A percentile compares a stretch with the other conserved stretches of the same genome.
Evolutionary conservation across 2,329 filamentous ascomycete species (phyloP).

Genomic region (Penicillium fuscoglaucum): DNA sequence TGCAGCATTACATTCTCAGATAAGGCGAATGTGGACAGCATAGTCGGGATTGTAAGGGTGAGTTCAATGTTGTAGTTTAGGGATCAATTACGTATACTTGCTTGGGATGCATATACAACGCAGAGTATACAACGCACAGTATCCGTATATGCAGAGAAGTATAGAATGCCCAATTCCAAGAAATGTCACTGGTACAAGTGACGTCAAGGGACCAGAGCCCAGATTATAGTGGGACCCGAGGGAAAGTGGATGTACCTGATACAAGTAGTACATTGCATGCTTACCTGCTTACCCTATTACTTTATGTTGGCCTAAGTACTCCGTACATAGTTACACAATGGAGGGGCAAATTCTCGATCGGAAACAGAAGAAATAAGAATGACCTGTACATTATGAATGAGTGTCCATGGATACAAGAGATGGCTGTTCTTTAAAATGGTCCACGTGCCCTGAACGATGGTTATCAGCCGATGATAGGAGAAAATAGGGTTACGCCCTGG

Average conservation of each 20-base stretch:
- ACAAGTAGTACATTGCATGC: not conserved
- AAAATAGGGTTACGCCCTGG: conserved; percentile 15
- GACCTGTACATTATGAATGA: not conserved
- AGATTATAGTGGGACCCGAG: conserved; percentile 11
- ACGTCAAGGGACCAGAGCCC: conserved; percentile 10
- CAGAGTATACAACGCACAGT: not conserved
- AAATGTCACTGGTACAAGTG: conserved; percentile 7
- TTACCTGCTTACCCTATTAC: not conserved
- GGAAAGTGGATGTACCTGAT: conserved; percentile 8
- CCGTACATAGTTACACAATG: not conserved
- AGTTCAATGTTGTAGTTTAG: not conserved
- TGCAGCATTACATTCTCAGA: conserved; percentile 9
- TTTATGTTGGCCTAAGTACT: not conserved
- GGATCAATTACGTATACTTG: not conserved
- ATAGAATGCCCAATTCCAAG: not conserved
- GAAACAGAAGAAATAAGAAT: not conserved
- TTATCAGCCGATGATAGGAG: conserved; percentile 13
- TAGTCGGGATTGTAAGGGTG: not conserved
- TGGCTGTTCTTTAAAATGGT: not conserved
- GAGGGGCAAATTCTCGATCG: not conserved
- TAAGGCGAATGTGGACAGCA: not conserved
- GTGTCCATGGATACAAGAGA: not conserved
- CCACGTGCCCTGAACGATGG: conserved; percentile 6
- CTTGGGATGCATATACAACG: not conserved
- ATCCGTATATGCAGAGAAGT: not conserved